These are phyloP conservation scores for Xylaria cubensis DNA, from an alignment of 495 filamentous ascomycete species.

Conservation along the genomic window DNA sequence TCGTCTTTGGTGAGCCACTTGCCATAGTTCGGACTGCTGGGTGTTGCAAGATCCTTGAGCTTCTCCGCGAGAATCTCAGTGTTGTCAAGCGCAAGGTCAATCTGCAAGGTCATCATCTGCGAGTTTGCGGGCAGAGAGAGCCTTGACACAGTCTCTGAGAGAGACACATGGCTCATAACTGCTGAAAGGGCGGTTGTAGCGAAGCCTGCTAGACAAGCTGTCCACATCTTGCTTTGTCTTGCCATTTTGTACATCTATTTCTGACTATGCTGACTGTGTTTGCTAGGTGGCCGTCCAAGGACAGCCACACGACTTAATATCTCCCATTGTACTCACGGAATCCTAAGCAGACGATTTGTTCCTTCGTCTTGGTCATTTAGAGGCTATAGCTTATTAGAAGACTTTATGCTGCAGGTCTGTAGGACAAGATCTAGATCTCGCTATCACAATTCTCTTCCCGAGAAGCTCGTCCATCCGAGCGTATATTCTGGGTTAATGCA, in stretches of 20 bases:
- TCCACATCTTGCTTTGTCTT: not conserved
- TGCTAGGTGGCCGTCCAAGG: not conserved
- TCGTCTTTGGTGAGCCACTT: constrained; percentile 56
- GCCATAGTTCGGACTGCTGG: constrained; percentile 58
- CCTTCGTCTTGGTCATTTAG: not conserved
- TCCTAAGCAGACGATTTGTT: not conserved
- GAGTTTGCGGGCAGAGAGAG: not conserved
- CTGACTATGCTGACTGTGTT: not conserved
- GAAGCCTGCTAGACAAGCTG: not conserved
- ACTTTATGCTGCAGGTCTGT: constrained; percentile 1
- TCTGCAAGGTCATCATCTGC: constrained; percentile 40
- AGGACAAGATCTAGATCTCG: constrained; percentile 13
- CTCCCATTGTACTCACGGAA: not conserved
- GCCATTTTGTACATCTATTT: constrained; percentile 7
- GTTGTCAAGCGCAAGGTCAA: constrained; percentile 44
- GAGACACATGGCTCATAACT: constrained; percentile 14
- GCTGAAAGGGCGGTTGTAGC: not conserved
- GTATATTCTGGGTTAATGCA: not conserved
- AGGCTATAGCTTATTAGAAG: not conserved
- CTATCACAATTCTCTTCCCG: not conserved
- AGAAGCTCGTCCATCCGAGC: not conserved
- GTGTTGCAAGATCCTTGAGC: constrained; percentile 60
- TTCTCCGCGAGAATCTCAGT: constrained; percentile 55
- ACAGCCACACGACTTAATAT: not conserved
- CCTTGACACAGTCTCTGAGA: constrained; percentile 5